Base-by-base conservation (phyloP, 1,139 yeast species). In the Suhomyces anneliseae region DNA sequence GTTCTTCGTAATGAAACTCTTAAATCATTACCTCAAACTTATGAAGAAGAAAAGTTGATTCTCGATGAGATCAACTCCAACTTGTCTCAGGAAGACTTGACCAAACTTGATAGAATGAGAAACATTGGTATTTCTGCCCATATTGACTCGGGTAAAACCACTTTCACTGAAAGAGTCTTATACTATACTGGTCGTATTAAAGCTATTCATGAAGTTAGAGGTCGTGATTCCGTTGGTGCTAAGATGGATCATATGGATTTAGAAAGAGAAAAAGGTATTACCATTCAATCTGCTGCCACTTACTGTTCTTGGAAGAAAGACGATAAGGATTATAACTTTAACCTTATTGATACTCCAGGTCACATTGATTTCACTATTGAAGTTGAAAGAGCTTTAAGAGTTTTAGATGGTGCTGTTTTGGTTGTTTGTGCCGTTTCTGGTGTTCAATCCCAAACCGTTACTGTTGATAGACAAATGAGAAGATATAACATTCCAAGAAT, bases 341-440 rank as follows among this genome's bases (percentile, higher is more conserved):
- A 63, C 54, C 59, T 63, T 58, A 63, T 63, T 43, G 68, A 63
- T 43, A 62, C 68, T 8, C 68, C 68, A 0, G 68, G 68, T 34
- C 99, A 93, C 66, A 93, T 93, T 72, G 99, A 93, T 70, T 93
- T 93, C 76, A 93, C 99, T 47, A 93, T 93, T 62, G 99, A 93
- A 71, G 99, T 93, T 43, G 99, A 93, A 74, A 84, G 99, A 65
- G 99, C 99, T 11, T 76, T 93, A 68, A 81, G 99, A 68, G 99
- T 93, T 43, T 76, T 93, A 54, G 99, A 93, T 68, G 99, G 99
- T 70, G 99, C 99, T 36, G 98, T 93, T 43, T 78, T 93, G 54
- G 98, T 93, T 46, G 97, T 93, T 24, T 93, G 99, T 79, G 98
- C 99, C 12, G 99, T 93, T 47, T 83, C 95, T 32, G 99, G 99